These are phyloP conservation scores for Picea abies DNA, from an alignment of 83 land plant species.

Conservation along the genomic window DNA sequence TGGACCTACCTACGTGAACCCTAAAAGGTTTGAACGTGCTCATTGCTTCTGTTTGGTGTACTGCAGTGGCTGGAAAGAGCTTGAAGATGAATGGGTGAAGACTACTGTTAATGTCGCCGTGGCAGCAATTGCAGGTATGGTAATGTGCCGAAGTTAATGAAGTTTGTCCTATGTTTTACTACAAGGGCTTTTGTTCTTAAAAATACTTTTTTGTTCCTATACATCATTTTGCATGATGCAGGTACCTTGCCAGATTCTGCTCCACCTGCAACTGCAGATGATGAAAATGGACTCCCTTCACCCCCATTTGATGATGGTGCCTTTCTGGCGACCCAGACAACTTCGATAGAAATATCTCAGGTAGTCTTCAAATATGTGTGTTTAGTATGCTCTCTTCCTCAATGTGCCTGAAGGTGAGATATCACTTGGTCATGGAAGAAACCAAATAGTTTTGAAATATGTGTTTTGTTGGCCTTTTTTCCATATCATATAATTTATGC, in stretches of 20 bases:
- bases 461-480: neutral
- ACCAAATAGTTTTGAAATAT: too few species aligned
- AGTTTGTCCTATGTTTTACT: neutral
- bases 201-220: neutral
- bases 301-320: conserved; percentile 76
- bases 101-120: conserved; percentile 18
- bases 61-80: conserved; percentile 62
- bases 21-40: neutral
- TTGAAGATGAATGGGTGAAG: conserved; percentile 57
- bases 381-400: neutral
- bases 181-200: neutral
- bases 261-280: conserved; percentile 34
- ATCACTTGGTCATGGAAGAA: neutral
- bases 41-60: neutral
- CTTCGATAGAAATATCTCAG: conserved; percentile 41
- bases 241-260: conserved; percentile 50
- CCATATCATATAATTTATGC: neutral
- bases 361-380: conserved; percentile 22
- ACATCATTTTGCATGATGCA: neutral
- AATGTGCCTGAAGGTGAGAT: neutral
- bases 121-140: conserved; percentile 21
- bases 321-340: conserved; percentile 41
- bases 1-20: neutral
- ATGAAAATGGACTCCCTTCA: conserved; percentile 74
- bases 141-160: neutral